phyloP scores from a whole-genome alignment of 2,329 filamentous ascomycete species.

The Verticillium klebahnii region DNA sequence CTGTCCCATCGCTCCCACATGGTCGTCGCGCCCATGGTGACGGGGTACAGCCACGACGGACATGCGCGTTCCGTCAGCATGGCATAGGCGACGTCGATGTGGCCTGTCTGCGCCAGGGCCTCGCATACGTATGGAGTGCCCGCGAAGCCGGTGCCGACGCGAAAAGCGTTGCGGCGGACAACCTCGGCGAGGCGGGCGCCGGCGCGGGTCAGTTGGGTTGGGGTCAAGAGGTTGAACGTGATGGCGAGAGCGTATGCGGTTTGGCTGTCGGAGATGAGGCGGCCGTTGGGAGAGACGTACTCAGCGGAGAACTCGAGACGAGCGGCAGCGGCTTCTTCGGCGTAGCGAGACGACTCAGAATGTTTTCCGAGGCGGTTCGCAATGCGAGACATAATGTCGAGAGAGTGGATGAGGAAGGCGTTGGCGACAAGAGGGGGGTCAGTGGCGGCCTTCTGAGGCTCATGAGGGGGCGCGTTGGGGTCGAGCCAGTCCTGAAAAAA shows the following conservation, averaged over 20 bases:
- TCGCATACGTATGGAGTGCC: slow-evolving; percentile 16
- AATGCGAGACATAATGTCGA: neutral
- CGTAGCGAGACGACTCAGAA: neutral
- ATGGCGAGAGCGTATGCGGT: slow-evolving; percentile 16
- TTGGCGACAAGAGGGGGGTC: slow-evolving; percentile 24
- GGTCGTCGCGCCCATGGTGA: slow-evolving; percentile 34
- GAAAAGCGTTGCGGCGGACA: slow-evolving; percentile 1
- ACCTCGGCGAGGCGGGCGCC: slow-evolving; percentile 5
- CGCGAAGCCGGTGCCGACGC: slow-evolving; percentile 17
- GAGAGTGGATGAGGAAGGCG: slow-evolving; percentile 20
- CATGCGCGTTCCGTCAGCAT: slow-evolving; percentile 29
- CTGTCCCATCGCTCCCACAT: slow-evolving; percentile 39
- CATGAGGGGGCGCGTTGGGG: slow-evolving; percentile 21
- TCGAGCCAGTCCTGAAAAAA: slow-evolving; percentile 23
- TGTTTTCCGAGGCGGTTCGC: neutral
- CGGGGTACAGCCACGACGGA: slow-evolving; percentile 32
- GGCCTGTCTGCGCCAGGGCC: slow-evolving; percentile 5
- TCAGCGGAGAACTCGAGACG: slow-evolving; percentile 15
- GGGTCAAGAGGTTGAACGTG: slow-evolving; percentile 11
- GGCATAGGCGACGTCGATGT: slow-evolving; percentile 22
- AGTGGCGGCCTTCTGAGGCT: slow-evolving; percentile 20
- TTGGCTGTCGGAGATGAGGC: slow-evolving; percentile 14
- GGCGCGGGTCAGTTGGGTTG: neutral
- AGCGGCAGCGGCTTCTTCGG: neutral
- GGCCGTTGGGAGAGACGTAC: slow-evolving; percentile 14